Conservation (phyloP, 495 filamentous ascomycete species). For the Aspergillus diversus region DNA sequence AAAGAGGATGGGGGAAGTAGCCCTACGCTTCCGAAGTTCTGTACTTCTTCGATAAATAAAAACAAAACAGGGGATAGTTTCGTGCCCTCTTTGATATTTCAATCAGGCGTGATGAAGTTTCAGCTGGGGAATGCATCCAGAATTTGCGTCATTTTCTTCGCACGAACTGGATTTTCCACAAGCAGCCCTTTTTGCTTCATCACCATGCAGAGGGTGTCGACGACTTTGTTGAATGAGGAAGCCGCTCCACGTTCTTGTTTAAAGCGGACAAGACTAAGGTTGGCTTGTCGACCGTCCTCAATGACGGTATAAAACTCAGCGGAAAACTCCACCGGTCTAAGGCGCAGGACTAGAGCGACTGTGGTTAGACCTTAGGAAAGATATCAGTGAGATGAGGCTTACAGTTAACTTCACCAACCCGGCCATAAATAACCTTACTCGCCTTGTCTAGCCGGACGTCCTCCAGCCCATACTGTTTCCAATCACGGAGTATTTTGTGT, state of each 20-base stretch:
- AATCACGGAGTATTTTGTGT: conserved; percentile 70
- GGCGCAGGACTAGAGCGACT: conserved; percentile 58
- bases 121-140: conserved; percentile 36
- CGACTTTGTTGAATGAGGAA: conserved; percentile 78
- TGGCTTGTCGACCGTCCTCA: conserved; percentile 70
- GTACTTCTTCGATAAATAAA: too few species aligned
- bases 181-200: conserved; percentile 63
- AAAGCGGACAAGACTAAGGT: conserved; percentile 78
- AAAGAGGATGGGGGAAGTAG: background rate
- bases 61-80: too few species aligned
- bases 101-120: background rate
- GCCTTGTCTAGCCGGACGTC: conserved; percentile 75
- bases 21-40: too few species aligned
- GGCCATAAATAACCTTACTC: conserved; percentile 72
- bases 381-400: conserved; percentile 40
- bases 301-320: conserved; percentile 83
- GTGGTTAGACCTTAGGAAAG: background rate
- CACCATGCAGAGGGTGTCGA: conserved; percentile 69
- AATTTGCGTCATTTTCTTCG: conserved; percentile 62
- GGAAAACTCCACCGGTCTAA: conserved; percentile 80
- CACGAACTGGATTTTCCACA: conserved; percentile 64
- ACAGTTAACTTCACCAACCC: conserved; percentile 78
- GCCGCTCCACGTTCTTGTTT: conserved; percentile 87
- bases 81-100: background rate
- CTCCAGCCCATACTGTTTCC: conserved; percentile 77